Base-by-base conservation (phyloP, 2,329 filamentous ascomycete species). In the Whalleya microplaca region DNA sequence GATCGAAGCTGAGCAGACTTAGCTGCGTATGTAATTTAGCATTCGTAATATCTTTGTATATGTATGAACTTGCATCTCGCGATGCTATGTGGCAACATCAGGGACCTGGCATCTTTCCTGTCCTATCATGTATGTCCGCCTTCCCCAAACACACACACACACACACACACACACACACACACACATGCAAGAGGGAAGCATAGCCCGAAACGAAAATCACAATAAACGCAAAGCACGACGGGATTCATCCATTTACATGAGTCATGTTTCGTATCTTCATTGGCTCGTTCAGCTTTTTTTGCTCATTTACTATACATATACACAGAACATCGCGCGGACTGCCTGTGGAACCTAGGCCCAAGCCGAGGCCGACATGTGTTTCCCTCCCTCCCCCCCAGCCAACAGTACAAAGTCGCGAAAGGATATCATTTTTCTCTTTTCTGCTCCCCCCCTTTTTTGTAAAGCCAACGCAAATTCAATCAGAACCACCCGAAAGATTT, bases 291-390 rank as follows among this genome's bases (percentile, higher is more conserved):
- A 20, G n/a, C 23, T 19, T 46, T 27, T 47, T 52, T 56, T 37
- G 47, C 45, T 50, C 32, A 48, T 58, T 48, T 61, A 61, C 29
- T 61, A 61, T 63, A 63, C 58, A 61, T 29, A 50, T 49, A 47
- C 29, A 21, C 55, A 52, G 12, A 49, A 57, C 41, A 21, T 42
- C 32, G 10, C 32, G 10, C 16, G 27, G 27, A 53, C 41, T 42
- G 37, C n/a, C 37, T n/a, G n/a, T 27, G 23, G 23, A 9, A 9
- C 23, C 9, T 27, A 27, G 9, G 23, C 4, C 23, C 23, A 9
- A 27, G 4, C 23, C 23, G 23, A 27, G 4, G 4, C 4, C 9
- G 4, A 27, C 23, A 27, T 27, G 23, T 4, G 23, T 27, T 27
- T 27, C 9, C 9, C 23, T 27, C 23, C 9, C 23, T 4, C 4